phyloP scores from a whole-genome alignment of 176 grass and related monocot species.

The Aegilops bicornis region DNA sequence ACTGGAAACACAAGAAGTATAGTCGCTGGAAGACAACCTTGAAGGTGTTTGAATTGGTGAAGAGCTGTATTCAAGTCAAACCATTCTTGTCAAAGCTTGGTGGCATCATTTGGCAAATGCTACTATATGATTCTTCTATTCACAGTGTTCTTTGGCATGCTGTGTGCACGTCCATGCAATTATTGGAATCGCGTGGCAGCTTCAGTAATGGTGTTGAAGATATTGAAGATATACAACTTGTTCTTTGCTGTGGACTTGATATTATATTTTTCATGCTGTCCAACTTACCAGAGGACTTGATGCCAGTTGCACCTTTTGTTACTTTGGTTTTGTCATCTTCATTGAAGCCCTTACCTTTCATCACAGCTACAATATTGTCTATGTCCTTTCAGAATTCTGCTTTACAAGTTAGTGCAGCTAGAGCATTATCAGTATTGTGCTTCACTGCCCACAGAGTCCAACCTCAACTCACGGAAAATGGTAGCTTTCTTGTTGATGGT shows the following conservation, averaged over 20 bases:
- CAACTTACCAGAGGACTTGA: slow-evolving; percentile 66
- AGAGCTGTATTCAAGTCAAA: slow-evolving; percentile 61
- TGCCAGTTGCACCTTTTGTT: slow-evolving; percentile 65
- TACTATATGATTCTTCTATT: slow-evolving; percentile 81
- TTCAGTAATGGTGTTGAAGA: slow-evolving; percentile 49
- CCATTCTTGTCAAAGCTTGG: slow-evolving; percentile 51
- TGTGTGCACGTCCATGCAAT: slow-evolving; percentile 51
- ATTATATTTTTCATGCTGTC: slow-evolving; percentile 53
- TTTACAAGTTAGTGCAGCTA: slow-evolving; percentile 67
- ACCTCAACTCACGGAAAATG: slow-evolving; percentile 57
- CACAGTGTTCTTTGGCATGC: slow-evolving; percentile 62
- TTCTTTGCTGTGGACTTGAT: slow-evolving; percentile 70
- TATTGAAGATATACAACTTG: slow-evolving; percentile 65
- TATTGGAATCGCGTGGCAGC: slow-evolving; percentile 49
- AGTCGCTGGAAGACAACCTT: slow-evolving; percentile 68
- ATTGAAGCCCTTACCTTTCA: slow-evolving; percentile 71
- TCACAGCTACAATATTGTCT: slow-evolving; percentile 55
- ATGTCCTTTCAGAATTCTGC: slow-evolving; percentile 52
- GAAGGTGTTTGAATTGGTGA: slow-evolving; percentile 86
- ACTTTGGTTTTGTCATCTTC: slow-evolving; percentile 71
- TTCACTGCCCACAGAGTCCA: slow-evolving; percentile 65
- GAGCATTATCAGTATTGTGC: slow-evolving; percentile 70
- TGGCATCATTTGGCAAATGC: slow-evolving; percentile 66
- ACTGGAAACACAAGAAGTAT: slow-evolving; percentile 80
- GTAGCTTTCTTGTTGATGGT: slow-evolving; percentile 62